Percentiles rank a stretch among this genome's conserved stretches.
Conservation (phyloP, 129 eudicot species). For the Artemisia argyi region DNA sequence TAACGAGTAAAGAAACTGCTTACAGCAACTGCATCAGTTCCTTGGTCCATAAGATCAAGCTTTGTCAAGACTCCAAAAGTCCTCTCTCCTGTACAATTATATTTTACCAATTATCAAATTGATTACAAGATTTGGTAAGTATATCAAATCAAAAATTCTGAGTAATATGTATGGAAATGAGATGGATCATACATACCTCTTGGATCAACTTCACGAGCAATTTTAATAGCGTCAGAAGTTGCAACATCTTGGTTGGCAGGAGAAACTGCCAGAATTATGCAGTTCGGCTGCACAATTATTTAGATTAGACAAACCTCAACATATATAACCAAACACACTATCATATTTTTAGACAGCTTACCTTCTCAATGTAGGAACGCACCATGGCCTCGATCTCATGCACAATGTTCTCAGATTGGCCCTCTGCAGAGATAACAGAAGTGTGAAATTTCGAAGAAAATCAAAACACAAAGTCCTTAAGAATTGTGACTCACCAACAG, state of each 20-base stretch:
- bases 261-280: constrained; percentile 9
- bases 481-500: not conserved
- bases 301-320: not conserved
- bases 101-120: not conserved
- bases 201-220: constrained; percentile 11
- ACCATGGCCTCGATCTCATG: constrained; percentile 8
- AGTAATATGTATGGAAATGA: not conserved
- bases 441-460: not conserved
- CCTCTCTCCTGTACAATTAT: constrained; percentile 1
- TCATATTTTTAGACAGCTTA: not conserved
- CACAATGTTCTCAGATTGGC: constrained; percentile 2
- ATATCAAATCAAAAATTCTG: not conserved
- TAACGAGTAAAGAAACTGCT: not conserved
- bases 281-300: not conserved
- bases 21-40: not conserved
- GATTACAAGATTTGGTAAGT: not conserved
- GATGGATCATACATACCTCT: not conserved
- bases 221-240: constrained; percentile 8
- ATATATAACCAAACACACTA: not conserved
- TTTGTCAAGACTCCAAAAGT: constrained; percentile 10
- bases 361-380: constrained; percentile 11
- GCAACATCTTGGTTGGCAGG: constrained; percentile 20
- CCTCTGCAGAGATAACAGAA: not conserved
- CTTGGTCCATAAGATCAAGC: constrained; percentile 9
- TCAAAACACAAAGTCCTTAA: not conserved